Evolutionary conservation across 768 basidiomycete genomes (phyloP).

Genomic region (Amanita subjunquillea): DNA sequence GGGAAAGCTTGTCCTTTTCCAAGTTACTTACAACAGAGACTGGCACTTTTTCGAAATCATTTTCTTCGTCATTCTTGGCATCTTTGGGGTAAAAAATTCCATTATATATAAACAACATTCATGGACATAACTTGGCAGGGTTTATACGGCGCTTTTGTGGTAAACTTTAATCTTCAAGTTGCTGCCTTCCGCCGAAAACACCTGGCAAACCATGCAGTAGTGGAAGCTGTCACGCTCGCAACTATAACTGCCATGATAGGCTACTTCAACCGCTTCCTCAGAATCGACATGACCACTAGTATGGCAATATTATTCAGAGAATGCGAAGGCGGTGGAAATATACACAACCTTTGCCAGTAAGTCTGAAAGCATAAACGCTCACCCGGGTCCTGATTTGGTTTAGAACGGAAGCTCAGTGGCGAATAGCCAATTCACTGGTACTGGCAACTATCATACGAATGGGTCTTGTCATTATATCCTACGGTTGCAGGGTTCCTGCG

Average conservation of each 20-base stretch:
- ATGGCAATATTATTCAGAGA: constrained; percentile 93
- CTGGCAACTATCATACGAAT: constrained; percentile 86
- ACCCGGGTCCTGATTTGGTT: background rate
- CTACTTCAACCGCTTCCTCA: constrained; percentile 89
- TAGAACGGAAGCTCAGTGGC: constrained; percentile 88
- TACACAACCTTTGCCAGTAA: constrained; percentile 87
- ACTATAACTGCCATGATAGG: constrained; percentile 84
- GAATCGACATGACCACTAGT: constrained; percentile 97
- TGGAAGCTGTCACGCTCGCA: constrained; percentile 84
- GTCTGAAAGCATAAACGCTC: constrained; percentile 16
- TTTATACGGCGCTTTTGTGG: constrained; percentile 91
- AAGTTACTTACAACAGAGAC: constrained; percentile 93
- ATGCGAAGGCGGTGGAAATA: constrained; percentile 90
- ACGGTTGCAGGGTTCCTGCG: constrained; percentile 93
- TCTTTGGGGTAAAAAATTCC: constrained; percentile 71
- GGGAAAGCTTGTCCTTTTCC: constrained; percentile 95
- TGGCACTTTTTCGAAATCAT: constrained; percentile 99
- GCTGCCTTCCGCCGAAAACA: constrained; percentile 92
- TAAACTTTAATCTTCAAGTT: constrained; percentile 94
- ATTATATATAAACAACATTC: background rate
- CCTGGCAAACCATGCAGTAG: constrained; percentile 71
- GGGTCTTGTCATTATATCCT: constrained; percentile 81
- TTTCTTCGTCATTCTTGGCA: constrained; percentile 88
- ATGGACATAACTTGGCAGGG: constrained; percentile 43
- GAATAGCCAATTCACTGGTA: constrained; percentile 85